Evolutionary conservation across 2,329 filamentous ascomycete genomes (phyloP).

Genomic region (Aspergillus sp.): DNA sequence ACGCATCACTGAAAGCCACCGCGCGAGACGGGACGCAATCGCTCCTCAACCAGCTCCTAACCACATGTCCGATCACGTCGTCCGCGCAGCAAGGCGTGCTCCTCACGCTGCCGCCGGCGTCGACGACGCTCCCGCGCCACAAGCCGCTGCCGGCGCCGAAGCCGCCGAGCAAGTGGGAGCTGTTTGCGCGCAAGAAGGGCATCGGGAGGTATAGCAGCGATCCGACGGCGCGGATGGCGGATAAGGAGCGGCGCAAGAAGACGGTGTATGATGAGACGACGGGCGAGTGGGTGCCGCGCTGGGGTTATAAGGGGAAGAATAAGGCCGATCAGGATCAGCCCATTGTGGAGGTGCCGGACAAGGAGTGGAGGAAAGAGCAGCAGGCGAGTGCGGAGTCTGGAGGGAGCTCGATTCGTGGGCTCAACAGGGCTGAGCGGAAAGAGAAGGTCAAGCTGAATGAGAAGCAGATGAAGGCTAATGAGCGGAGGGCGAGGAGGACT

Average conservation of each 20-base stretch:
- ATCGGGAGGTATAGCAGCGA: conserved; percentile 73
- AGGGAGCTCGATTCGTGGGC: conserved; percentile 57
- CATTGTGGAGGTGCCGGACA: conserved; percentile 83
- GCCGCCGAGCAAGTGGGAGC: conserved; percentile 85
- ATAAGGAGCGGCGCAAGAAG: conserved; percentile 56
- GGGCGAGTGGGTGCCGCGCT: conserved; percentile 85
- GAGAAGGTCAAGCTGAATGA: conserved; percentile 56
- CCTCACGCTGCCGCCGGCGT: conserved; percentile 61
- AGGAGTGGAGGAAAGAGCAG: conserved; percentile 60
- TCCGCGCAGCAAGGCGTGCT: conserved; percentile 59
- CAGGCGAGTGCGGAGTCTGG: conserved; percentile 39
- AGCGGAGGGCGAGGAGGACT: conserved; percentile 38
- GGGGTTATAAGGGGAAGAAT: conserved; percentile 88
- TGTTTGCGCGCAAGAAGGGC: conserved; percentile 93
- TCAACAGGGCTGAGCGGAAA: conserved; percentile 58
- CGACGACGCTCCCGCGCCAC: conserved; percentile 72
- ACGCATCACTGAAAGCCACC: conserved; percentile 59
- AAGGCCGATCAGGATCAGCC: conserved; percentile 76
- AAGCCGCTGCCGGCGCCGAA: conserved; percentile 80
- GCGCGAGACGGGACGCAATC: conserved; percentile 86
- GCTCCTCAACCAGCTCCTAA: conserved; percentile 89
- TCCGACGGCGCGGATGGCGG: conserved; percentile 47
- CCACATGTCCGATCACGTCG: conserved; percentile 69
- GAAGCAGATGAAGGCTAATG: conserved; percentile 59
- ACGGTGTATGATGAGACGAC: conserved; percentile 73